Evolutionary conservation across 306 rosid genomes (phyloP).

Genomic region (Spatholobus suberectus): DNA sequence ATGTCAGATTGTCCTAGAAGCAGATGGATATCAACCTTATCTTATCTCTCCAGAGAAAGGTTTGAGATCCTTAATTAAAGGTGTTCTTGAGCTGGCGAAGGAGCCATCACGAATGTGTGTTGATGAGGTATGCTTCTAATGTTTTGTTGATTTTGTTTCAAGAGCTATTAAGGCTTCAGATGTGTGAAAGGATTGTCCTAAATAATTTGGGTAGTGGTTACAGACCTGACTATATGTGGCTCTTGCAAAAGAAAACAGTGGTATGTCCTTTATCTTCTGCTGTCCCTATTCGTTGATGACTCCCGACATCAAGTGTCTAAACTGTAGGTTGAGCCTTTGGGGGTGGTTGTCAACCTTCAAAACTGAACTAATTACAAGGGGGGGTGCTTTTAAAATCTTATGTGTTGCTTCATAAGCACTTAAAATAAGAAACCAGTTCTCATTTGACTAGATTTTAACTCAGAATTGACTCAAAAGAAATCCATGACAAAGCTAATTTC

Average conservation of each 20-base stretch:
- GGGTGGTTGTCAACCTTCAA: conserved; percentile 19
- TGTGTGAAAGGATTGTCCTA: conserved; percentile 23
- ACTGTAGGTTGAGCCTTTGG: neutral
- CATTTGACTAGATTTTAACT: neutral
- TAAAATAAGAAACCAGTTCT: conserved; percentile 1
- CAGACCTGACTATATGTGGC: conserved; percentile 9
- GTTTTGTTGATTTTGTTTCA: conserved; percentile 10
- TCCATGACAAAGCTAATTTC: conserved; percentile 4
- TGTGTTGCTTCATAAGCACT: neutral
- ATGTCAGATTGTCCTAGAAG: conserved; percentile 92
- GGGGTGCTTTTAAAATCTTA: neutral
- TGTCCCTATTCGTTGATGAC: neutral
- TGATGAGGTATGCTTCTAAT: conserved; percentile 80
- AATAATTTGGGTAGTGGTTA: neutral
- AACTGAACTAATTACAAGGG: neutral
- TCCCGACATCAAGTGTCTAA: neutral
- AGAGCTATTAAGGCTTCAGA: conserved; percentile 30
- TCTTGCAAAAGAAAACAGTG: neutral
- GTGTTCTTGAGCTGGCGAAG: conserved; percentile 95
- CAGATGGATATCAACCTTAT: conserved; percentile 99
- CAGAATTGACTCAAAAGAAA: neutral
- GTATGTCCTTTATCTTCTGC: conserved; percentile 2
- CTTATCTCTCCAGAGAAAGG: conserved; percentile 99
- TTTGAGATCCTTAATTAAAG: conserved; percentile 95
- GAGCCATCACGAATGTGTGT: conserved; percentile 97